These are phyloP conservation scores for Cyclostephanos invisitatus DNA, from an alignment of 108 stramenopile species.

Conservation along the genomic window DNA sequence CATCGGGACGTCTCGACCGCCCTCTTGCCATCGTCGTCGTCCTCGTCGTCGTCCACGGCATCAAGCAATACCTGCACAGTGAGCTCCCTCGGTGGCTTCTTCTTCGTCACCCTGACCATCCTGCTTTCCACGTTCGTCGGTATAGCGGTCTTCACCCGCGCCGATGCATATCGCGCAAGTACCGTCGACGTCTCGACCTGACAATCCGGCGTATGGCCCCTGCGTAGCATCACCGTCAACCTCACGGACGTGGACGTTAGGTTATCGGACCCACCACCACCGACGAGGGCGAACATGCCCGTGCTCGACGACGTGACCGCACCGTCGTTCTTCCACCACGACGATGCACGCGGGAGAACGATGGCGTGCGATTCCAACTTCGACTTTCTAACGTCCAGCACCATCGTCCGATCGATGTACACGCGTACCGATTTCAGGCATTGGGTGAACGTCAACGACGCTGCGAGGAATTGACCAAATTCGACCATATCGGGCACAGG, in stretches of 20 bases:
- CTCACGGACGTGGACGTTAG: constrained; percentile 39
- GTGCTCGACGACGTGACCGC: constrained; percentile 56
- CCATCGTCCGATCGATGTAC: constrained; percentile 55
- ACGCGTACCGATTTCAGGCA: constrained; percentile 57
- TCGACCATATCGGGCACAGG: constrained; percentile 63
- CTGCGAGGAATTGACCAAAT: constrained; percentile 76
- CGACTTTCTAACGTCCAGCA: constrained; percentile 63
- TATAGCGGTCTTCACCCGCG: constrained; percentile 63
- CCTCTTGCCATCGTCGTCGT: constrained; percentile 8
- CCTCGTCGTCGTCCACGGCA: constrained; percentile 46
- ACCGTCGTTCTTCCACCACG: constrained; percentile 65
- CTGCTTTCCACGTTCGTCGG: constrained; percentile 58
- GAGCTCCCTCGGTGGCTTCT: constrained; percentile 70
- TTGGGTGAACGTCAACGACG: constrained; percentile 73
- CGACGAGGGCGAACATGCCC: constrained; percentile 62
- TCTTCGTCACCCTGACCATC: constrained; percentile 88
- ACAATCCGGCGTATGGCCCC: constrained; percentile 11
- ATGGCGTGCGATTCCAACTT: constrained; percentile 57
- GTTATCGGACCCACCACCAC: constrained; percentile 11
- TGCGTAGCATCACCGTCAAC: constrained; percentile 38
- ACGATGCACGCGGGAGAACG: constrained; percentile 37
- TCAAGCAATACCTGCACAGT: constrained; percentile 69
- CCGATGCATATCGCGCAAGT: constrained; percentile 72
- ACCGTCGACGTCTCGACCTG: constrained; percentile 60
- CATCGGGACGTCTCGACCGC: constrained; percentile 1